Evolutionary conservation across 2,329 filamentous ascomycete species (phyloP), one percentile per base, ranked within the genome.

Genomic region (Monosporascus cannonballus): DNA sequence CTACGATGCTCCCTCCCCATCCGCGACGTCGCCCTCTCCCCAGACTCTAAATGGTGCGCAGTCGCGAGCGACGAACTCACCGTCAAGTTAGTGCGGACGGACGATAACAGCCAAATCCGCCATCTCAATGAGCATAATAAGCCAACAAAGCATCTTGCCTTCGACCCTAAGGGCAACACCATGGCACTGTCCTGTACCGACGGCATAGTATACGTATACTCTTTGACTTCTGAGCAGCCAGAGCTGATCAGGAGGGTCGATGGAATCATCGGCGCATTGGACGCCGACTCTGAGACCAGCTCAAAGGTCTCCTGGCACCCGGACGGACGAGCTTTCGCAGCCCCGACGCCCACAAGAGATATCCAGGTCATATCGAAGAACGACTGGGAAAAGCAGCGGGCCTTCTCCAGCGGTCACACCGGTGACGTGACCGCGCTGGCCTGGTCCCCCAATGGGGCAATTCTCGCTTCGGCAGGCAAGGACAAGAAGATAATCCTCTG

Each of bases 1-100:
- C 80, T 91, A 25, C 85, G 94, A 58, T 89, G 86, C 53, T 86
- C 90, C n/a, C 75, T 96, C 3, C 90, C 94, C 0, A 83, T 96
- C 34, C 83, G 94, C 64, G 91, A 96, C 68, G 77, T 99, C 50
- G 85, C 89, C 4, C 75, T 99, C 15, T 92, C 90, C 2, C 81
- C 84, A 2, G 89, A 97, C 67, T 80, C 83, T 0, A 81, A 89
- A 63, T 97, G 91, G 92, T 89, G 87, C 59, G 94, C 94, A 30
- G 90, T 97, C 25, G 91, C 92, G n/a, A 96, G 92, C 76, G 95
- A 97, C 69, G 94, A 99, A 69, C 76, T 96, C 54, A 88, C 86
- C 1, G 90, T 97, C 60, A 96, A 96, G 69, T 75, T 99, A 22
- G 90, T 99, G 56, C 88, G 87, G 63, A 87, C 87, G 34, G 77